Percentiles rank a stretch among this genome's conserved stretches.
Evolutionary conservation across 208 protist species (phyloP).

Genomic region (Crithidia mellificae): DNA sequence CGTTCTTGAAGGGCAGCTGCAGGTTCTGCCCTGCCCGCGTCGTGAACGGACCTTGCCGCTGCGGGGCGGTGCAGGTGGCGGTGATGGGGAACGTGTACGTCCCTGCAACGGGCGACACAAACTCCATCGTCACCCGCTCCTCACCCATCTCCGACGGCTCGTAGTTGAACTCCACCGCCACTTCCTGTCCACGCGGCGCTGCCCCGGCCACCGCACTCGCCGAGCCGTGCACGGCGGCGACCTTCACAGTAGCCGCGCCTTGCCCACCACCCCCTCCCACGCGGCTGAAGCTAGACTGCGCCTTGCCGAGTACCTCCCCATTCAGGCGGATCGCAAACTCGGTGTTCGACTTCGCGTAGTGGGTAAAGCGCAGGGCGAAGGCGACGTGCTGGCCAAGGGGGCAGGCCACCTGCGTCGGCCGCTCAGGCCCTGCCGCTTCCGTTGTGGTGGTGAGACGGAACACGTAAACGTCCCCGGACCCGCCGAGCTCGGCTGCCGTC

Average conservation of each 20-base stretch:
- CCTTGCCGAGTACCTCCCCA: slow-evolving; percentile 29
- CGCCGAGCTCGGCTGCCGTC: slow-evolving; percentile 86
- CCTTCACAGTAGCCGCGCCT: slow-evolving; percentile 34
- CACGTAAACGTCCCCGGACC: slow-evolving; percentile 68
- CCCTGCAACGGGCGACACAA: slow-evolving; percentile 85
- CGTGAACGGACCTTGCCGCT: slow-evolving; percentile 93
- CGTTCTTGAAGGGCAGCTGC: slow-evolving; percentile 93
- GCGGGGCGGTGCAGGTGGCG: slow-evolving; percentile 84
- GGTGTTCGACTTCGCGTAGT: slow-evolving; percentile 63
- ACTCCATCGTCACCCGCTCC: slow-evolving; percentile 72
- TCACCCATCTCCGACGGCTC: slow-evolving; percentile 91
- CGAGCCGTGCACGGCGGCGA: slow-evolving; percentile 13
- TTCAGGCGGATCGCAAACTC: slow-evolving; percentile 86
- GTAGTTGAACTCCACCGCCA: slow-evolving; percentile 91
- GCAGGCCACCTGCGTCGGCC: slow-evolving; percentile 77
- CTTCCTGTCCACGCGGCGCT: slow-evolving; percentile 82
- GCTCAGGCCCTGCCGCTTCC: slow-evolving; percentile 58
- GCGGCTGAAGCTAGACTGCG: slow-evolving; percentile 18
- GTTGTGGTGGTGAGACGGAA: slow-evolving; percentile 68
- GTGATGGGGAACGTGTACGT: slow-evolving; percentile 92
- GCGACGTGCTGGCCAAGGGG: slow-evolving; percentile 79
- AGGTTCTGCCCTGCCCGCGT: slow-evolving; percentile 62
- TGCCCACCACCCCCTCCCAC: slow-evolving; percentile 29
- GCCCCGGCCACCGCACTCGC: not conserved
- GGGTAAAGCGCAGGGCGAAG: slow-evolving; percentile 78